Percentiles rank a stretch among this genome's conserved stretches.
phyloP scores from a whole-genome alignment of 805 yeast genomes.

The Teunomyces barrocoloradensis region DNA sequence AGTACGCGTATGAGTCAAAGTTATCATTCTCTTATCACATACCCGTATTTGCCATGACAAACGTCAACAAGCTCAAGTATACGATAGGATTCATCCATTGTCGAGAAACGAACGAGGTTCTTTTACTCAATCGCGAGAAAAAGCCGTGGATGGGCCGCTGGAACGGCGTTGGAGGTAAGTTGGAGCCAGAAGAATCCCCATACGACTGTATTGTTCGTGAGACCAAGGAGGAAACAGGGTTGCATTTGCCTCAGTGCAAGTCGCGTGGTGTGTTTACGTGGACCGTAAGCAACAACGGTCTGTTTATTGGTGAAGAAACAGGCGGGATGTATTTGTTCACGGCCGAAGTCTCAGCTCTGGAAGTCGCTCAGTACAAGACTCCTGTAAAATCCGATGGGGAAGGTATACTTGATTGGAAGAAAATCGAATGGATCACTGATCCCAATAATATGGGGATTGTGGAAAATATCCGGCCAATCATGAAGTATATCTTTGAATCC shows the following conservation, averaged over 20 bases:
- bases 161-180: slow-evolving; percentile 48
- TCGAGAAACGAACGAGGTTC: slow-evolving; percentile 27
- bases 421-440: slow-evolving; percentile 33
- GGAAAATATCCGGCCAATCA: slow-evolving; percentile 30
- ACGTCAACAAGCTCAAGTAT: slow-evolving; percentile 12
- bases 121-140: slow-evolving; percentile 39
- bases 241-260: slow-evolving; percentile 24
- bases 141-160: slow-evolving; percentile 48
- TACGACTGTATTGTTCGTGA: slow-evolving; percentile 41
- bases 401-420: slow-evolving; percentile 45
- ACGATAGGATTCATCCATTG: slow-evolving; percentile 30
- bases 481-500: slow-evolving; percentile 23
- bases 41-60: neutral
- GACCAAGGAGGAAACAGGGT: slow-evolving; percentile 41
- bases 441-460: slow-evolving; percentile 40
- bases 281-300: slow-evolving; percentile 17
- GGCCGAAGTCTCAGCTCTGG: slow-evolving; percentile 28
- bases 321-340: slow-evolving; percentile 43
- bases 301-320: slow-evolving; percentile 12
- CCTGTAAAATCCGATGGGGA: slow-evolving; percentile 30
- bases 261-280: slow-evolving; percentile 37
- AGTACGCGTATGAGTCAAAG: neutral
- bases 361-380: slow-evolving; percentile 24
- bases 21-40: neutral
- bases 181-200: slow-evolving; percentile 34